Conservation (phyloP, 2,329 filamentous ascomycete genomes). For the Arthrobotrys entomopaga region DNA sequence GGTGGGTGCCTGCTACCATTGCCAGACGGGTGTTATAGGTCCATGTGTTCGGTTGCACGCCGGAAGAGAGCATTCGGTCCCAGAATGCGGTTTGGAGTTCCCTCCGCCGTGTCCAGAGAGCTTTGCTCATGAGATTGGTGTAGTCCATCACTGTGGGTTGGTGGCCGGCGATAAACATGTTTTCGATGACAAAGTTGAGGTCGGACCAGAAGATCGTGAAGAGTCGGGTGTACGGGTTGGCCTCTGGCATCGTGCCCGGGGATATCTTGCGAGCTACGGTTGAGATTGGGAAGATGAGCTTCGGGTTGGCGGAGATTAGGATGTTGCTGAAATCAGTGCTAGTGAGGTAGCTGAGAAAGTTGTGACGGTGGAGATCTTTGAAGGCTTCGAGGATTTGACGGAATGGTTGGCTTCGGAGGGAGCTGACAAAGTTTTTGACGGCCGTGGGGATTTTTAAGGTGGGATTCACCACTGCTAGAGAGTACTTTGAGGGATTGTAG, state of each 20-base stretch:
- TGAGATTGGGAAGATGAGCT: constrained; percentile 31
- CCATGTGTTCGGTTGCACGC: constrained; percentile 51
- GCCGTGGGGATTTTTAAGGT: constrained; percentile 20
- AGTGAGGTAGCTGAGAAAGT: constrained; percentile 34
- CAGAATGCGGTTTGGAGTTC: constrained; percentile 29
- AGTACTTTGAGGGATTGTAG: constrained; percentile 30
- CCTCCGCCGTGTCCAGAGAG: constrained; percentile 35
- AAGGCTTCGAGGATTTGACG: constrained; percentile 32
- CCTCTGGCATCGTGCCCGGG: constrained; percentile 24
- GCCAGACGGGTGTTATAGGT: constrained; percentile 52
- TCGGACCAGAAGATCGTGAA: constrained; percentile 45
- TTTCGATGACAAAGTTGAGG: constrained; percentile 39
- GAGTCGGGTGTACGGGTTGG: constrained; percentile 15
- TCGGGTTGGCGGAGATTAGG: constrained; percentile 36
- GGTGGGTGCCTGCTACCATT: constrained; percentile 31
- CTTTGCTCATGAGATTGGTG: constrained; percentile 52
- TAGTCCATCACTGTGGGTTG: constrained; percentile 41
- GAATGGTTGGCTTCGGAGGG: constrained; percentile 22
- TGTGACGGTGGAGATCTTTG: constrained; percentile 36
- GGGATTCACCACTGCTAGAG: constrained; percentile 11
- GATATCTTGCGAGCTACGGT: constrained; percentile 36
- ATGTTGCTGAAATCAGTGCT: constrained; percentile 46
- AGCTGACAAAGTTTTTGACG: constrained; percentile 22
- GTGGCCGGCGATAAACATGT: constrained; percentile 39
- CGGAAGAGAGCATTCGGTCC: constrained; percentile 32